Conservation (phyloP, 2,329 filamentous ascomycete genomes). For the Xylaria arbuscula region DNA sequence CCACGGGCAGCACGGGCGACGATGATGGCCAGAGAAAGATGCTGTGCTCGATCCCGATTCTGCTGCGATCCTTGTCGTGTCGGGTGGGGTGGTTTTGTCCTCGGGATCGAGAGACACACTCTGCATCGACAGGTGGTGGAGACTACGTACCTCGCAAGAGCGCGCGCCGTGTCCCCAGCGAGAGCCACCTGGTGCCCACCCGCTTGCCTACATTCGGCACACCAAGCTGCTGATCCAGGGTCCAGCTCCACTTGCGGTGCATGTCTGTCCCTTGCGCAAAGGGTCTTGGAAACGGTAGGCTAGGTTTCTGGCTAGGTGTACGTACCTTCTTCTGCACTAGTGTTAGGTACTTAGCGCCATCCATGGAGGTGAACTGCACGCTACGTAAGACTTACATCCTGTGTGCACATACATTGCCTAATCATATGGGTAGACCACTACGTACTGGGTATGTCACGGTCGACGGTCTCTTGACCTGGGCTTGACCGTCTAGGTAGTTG, state of each 20-base stretch:
- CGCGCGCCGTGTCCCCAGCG: neutral
- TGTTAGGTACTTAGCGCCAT: too few species aligned
- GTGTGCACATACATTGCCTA: neutral
- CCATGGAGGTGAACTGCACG: neutral
- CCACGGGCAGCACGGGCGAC: conserved; percentile 1
- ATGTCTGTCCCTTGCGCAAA: conserved; percentile 28
- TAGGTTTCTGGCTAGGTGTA: neutral
- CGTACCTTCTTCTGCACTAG: neutral
- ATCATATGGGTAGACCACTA: neutral
- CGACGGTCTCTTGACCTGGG: too few species aligned
- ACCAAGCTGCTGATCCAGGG: conserved; percentile 34
- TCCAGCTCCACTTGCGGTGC: conserved; percentile 30
- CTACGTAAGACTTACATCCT: conserved; percentile 1
- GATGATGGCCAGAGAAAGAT: neutral
- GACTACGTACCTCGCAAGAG: conserved; percentile 7
- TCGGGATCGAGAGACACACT: conserved; percentile 41
- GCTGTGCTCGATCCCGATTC: conserved; percentile 40
- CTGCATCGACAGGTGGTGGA: conserved; percentile 31
- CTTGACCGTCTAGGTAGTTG: too few species aligned
- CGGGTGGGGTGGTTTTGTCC: conserved; percentile 23
- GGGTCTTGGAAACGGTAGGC: conserved; percentile 18
- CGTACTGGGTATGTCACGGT: neutral
- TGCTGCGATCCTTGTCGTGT: conserved; percentile 39
- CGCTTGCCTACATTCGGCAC: neutral
- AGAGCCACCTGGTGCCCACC: neutral